Evolutionary conservation across 2,329 filamentous ascomycete genomes (phyloP).

Genomic region (Paramyrothecium roridum): DNA sequence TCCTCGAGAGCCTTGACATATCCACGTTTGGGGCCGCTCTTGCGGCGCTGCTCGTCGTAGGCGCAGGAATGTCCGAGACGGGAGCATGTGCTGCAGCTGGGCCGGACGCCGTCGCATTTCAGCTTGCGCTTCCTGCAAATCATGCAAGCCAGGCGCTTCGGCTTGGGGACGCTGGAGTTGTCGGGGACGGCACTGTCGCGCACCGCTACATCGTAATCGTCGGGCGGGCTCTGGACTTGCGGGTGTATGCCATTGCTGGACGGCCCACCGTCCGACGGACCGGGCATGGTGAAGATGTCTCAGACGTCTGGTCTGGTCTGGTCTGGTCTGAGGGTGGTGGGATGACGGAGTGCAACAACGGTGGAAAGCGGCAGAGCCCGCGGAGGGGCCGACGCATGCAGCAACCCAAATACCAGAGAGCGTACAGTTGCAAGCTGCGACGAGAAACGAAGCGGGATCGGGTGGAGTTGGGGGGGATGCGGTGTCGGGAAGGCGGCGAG

Average conservation of each 20-base stretch:
- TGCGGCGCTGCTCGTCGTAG: constrained; percentile 89
- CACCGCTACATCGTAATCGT: constrained; percentile 28
- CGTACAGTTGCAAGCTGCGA: neutral
- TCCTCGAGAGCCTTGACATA: constrained; percentile 95
- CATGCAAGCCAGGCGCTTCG: constrained; percentile 93
- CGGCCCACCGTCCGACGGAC: constrained; percentile 30
- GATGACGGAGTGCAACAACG: neutral
- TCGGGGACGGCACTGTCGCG: constrained; percentile 40
- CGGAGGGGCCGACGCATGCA: neutral
- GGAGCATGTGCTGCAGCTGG: constrained; percentile 84
- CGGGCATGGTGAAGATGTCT: constrained; percentile 23
- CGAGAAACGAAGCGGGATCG: neutral
- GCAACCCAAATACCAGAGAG: neutral
- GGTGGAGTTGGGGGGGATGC: neutral
- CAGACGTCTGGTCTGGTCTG: neutral
- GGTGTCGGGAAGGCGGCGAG: neutral
- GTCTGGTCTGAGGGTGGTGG: neutral
- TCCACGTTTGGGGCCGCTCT: constrained; percentile 90
- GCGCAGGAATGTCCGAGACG: constrained; percentile 83
- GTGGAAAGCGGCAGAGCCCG: neutral
- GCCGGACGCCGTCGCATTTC: constrained; percentile 80
- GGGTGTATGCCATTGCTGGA: constrained; percentile 28
- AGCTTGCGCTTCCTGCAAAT: constrained; percentile 91
- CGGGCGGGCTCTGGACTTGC: constrained; percentile 22
- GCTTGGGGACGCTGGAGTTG: constrained; percentile 64